Percentiles rank a stretch among this genome's conserved stretches.
These are phyloP conservation scores for Polygonum aviculare DNA, from an alignment of 148 eudicot genomes.

Conservation along the genomic window DNA sequence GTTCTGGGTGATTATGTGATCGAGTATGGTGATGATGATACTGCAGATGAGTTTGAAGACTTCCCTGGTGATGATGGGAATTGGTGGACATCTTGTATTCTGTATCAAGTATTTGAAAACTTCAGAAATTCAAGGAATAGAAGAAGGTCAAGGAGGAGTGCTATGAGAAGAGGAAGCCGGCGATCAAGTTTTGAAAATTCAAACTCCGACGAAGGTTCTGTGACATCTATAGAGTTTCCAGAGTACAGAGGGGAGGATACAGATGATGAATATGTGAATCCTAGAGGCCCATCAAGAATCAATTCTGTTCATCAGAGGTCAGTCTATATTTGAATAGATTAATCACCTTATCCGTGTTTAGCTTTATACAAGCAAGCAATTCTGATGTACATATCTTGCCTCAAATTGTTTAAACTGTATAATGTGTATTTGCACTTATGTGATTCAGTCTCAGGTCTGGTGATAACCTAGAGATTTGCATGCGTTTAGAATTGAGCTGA, in stretches of 20 bases:
- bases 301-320: constrained; percentile 54
- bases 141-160: constrained; percentile 58
- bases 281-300: constrained; percentile 38
- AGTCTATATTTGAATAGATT: constrained; percentile 15
- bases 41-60: constrained; percentile 80
- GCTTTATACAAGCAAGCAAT: background rate
- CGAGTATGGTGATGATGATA: constrained; percentile 87
- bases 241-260: constrained; percentile 61
- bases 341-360: background rate
- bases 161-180: constrained; percentile 60
- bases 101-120: constrained; percentile 87
- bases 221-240: constrained; percentile 59
- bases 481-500: background rate
- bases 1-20: constrained; percentile 96
- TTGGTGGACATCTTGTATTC: constrained; percentile 96
- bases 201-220: constrained; percentile 91
- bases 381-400: background rate
- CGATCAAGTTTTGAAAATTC: constrained; percentile 60
- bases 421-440: background rate
- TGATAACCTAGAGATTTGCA: background rate
- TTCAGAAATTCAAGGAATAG: constrained; percentile 72
- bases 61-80: constrained; percentile 80
- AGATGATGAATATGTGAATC: constrained; percentile 55
- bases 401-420: background rate
- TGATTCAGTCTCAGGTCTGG: background rate